Evolutionary conservation across 2,329 filamentous ascomycete genomes (phyloP), one percentile per base, ranked within the genome.

Genomic region (Cryphonectria carpinicola): DNA sequence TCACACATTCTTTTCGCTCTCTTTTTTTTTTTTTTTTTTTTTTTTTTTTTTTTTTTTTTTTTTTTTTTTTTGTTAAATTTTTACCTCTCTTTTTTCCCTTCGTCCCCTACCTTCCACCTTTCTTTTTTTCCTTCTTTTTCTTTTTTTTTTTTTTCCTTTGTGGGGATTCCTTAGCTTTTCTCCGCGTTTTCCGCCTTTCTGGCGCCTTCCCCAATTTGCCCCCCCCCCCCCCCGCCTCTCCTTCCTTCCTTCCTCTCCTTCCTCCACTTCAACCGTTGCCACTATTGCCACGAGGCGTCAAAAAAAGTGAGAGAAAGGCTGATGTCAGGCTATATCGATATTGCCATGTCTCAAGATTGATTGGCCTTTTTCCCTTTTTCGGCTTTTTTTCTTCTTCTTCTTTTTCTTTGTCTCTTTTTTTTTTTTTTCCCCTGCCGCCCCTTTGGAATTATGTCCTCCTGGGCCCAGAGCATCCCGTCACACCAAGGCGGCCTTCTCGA

Each of bases 401-500:
- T 49, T 8, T 8, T 7, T n/a, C 22, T n/a, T n/a, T n/a, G n/a
- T n/a, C n/a, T n/a, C n/a, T n/a, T n/a, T n/a, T n/a, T n/a, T 3
- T n/a, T 22, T 49, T 49, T 19, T 49, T n/a, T 8, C 7, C 22
- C 46, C n/a, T 3, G 10, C 17, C 17, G 43, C 14, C 62, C 65
- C 39, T 58, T 58, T 69, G 46, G 46, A 60, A 63, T 39, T 60
- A 52, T 65, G 67, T 22, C 66, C 67, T 22, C 66, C 65, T 37
- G 56, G 65, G 8, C 66, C 43, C n/a, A 62, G 69, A 67, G 61
- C 69, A 25, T 49, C 71, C n/a, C 60, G 66, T 49, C 68, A 54
- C 25, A 19, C 73, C n/a, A 43, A 67, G 13, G 68, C 74, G 8
- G 61, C 66, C 6, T 49, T 74, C 17, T 68, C 22, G 46, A 43